Conservation (phyloP, 2,329 filamentous ascomycete species). For the Graphium sp. region DNA sequence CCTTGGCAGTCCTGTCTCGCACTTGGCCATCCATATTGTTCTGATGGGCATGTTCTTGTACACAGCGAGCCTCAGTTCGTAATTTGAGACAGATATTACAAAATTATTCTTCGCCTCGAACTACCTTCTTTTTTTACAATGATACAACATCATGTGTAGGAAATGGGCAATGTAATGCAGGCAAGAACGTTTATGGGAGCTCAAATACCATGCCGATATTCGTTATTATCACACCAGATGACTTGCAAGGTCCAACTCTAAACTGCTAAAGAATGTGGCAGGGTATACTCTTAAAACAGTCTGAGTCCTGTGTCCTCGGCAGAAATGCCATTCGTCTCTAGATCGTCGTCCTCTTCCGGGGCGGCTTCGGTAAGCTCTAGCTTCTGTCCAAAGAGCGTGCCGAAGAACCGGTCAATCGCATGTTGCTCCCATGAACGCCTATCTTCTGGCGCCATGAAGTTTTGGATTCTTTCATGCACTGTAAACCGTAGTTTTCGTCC, state of each 20-base stretch:
- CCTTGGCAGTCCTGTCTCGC: slow-evolving; percentile 27
- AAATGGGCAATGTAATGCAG: too few relatives aligned
- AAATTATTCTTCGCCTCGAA: too few relatives aligned
- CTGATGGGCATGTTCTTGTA: slow-evolving; percentile 18
- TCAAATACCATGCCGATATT: too few relatives aligned
- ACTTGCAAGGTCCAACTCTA: too few relatives aligned
- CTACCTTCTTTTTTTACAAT: too few relatives aligned
- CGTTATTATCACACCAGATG: too few relatives aligned
- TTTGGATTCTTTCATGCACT: slow-evolving; percentile 92
- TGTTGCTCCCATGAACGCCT: slow-evolving; percentile 62
- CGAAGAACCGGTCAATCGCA: slow-evolving; percentile 64
- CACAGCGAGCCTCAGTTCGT: too few relatives aligned
- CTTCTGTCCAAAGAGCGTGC: slow-evolving; percentile 56
- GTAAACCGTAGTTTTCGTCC: slow-evolving; percentile 87
- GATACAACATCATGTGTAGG: too few relatives aligned
- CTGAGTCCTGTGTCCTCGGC: slow-evolving; percentile 35
- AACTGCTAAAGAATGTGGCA: neutral
- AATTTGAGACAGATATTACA: too few relatives aligned
- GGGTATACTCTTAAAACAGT: slow-evolving; percentile 20
- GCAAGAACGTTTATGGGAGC: neutral
- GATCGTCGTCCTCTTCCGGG: slow-evolving; percentile 30
- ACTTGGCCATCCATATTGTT: slow-evolving; percentile 22
- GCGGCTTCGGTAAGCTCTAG: slow-evolving; percentile 45
- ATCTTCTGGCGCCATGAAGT: slow-evolving; percentile 93
- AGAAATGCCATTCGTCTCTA: slow-evolving; percentile 28